phyloP scores from a whole-genome alignment of 176 grass and related monocot genomes.

The Ampelocalamus luodianensis region DNA sequence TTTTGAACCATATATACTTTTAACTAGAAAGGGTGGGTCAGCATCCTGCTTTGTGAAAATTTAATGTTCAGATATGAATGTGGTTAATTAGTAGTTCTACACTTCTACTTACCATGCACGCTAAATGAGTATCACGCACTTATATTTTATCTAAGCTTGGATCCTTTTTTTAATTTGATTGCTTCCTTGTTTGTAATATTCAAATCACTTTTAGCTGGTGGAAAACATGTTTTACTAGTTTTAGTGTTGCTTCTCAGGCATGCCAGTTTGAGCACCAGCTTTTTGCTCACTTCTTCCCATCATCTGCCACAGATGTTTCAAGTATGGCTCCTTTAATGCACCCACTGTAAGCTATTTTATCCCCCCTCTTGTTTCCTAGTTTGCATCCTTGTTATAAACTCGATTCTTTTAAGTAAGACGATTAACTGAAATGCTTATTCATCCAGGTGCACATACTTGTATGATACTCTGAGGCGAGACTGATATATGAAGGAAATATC shows the following conservation, averaged over 20 bases:
- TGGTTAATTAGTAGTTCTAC: background rate
- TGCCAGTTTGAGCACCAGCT: conserved; percentile 98
- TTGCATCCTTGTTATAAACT: conserved; percentile 14
- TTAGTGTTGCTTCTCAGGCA: conserved; percentile 35
- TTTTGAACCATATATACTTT: background rate
- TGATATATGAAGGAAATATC: conserved; percentile 90
- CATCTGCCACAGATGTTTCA: conserved; percentile 83
- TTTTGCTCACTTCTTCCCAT: conserved; percentile 96
- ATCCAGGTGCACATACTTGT: conserved; percentile 86
- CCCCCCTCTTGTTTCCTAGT: background rate
- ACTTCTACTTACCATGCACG: background rate
- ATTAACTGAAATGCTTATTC: conserved; percentile 14
- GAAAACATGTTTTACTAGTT: no score
- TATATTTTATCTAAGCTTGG: conserved; percentile 25
- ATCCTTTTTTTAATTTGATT: background rate
- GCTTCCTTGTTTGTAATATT: conserved; percentile 5
- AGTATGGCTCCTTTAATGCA: conserved; percentile 88
- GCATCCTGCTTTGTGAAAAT: conserved; percentile 14
- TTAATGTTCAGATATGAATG: background rate
- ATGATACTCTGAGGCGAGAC: conserved; percentile 86
- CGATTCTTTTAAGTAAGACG: background rate
- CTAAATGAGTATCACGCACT: background rate
- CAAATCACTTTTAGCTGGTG: no score
- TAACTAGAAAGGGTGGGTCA: background rate
- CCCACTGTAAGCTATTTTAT: conserved; percentile 52